Evolutionary conservation across 2,329 filamentous ascomycete genomes (phyloP).

Genomic region (Exophiala phaeomuriformis): DNA sequence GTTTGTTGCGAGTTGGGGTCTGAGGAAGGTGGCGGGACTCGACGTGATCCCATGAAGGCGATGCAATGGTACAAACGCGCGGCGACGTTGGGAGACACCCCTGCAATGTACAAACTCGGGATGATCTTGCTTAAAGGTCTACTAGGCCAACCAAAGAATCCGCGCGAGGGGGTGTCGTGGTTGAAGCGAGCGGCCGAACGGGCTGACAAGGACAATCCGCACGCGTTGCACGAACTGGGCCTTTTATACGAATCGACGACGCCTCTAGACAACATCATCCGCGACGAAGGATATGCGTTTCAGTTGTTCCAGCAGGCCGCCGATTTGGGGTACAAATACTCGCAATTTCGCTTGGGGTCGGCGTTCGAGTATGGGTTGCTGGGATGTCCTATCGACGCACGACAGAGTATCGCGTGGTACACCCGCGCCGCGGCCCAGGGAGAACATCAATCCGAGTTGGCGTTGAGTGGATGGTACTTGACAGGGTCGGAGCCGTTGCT

Average conservation of each 20-base stretch:
- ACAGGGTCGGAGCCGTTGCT: constrained; percentile 84
- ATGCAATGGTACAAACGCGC: constrained; percentile 98
- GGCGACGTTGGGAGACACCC: constrained; percentile 78
- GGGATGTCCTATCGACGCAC: constrained; percentile 72
- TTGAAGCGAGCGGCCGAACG: constrained; percentile 85
- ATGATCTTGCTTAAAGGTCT: constrained; percentile 93
- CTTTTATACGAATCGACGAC: constrained; percentile 52
- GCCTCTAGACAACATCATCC: constrained; percentile 63
- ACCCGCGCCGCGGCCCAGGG: constrained; percentile 82
- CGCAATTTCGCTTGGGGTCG: constrained; percentile 79
- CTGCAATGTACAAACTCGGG: constrained; percentile 97
- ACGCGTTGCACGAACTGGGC: constrained; percentile 82
- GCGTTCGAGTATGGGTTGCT: constrained; percentile 85
- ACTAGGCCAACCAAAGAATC: constrained; percentile 75
- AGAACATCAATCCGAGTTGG: constrained; percentile 85
- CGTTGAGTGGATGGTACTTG: constrained; percentile 85
- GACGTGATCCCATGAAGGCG: constrained; percentile 83
- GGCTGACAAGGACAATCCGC: constrained; percentile 83
- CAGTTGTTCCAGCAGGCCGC: constrained; percentile 77
- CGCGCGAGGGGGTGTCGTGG: constrained; percentile 82
- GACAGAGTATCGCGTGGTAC: constrained; percentile 89
- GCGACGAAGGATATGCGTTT: constrained; percentile 75
- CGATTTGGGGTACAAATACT: constrained; percentile 88
- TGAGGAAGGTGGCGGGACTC: constrained; percentile 88
- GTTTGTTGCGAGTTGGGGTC: constrained; percentile 96